Base-by-base conservation (phyloP, 768 basidiomycete genomes). In the Lactarius sanguifluus region DNA sequence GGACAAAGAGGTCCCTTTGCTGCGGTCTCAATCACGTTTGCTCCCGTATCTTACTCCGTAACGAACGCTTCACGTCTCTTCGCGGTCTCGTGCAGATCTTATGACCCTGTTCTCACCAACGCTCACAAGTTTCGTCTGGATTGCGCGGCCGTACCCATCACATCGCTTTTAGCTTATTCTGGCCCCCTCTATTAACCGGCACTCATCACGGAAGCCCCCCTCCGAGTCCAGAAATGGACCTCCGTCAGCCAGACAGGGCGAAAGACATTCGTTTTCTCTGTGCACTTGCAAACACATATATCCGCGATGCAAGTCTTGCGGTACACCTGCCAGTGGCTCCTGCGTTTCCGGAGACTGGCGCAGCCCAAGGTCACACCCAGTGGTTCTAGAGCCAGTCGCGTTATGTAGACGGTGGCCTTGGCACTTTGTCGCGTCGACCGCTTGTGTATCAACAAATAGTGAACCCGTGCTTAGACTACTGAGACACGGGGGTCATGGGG, bases 361-460 rank as follows among this genome's bases (percentile, higher is more conserved):
- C 93, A 98, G 81, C 96, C 92, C 81, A 98, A 98, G 81, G 86
- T 96, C 54, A 88, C 91, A 10, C 88, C 96, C 71, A 94, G 93
- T 10, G 64, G 36, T 7, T 57, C 25, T 68, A n/a, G 47, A 62
- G 10, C 25, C 45, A 15, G 38, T 38, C 13, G 4, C 38, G 15
- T 15, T 15, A 1, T 40, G 38, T 12, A 15, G 15, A 38, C 36
- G 36, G 34, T 34, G 34, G 34, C 9, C 34, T 2, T 32, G 30
- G 30, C 30, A 32, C 32, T 32, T 32, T 10, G 9, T 30, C 68
- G 65, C 59, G 18, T 38, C 34, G 60, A 45, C 30, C 12, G 36
- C 12, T 38, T 12, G 36, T 36, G 41, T 12, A 23, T 28, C 28
- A 47, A n/a, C 41, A 57, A 40, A 28, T 28, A 13, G n/a, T 9